Evolutionary conservation across 2,329 filamentous ascomycete genomes (phyloP).

Genomic region (Cylindrodendrum hubeiense): DNA sequence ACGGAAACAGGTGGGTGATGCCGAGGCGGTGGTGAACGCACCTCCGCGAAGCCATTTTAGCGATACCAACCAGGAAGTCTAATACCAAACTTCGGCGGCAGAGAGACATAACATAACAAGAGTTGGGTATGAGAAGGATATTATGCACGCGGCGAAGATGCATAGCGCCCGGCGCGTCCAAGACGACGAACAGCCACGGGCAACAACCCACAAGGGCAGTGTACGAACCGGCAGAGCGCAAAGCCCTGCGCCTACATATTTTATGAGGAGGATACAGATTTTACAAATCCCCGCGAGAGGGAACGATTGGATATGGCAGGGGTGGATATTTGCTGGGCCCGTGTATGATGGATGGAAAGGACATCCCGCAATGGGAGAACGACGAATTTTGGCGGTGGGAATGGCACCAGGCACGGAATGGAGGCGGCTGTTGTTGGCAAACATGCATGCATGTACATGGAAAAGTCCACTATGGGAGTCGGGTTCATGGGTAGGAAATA

Average conservation of each 20-base stretch:
- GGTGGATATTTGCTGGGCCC: conserved; percentile 10
- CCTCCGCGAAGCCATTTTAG: conserved; percentile 51
- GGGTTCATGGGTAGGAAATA: conserved; percentile 45
- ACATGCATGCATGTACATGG: conserved; percentile 43
- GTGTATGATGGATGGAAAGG: conserved; percentile 37
- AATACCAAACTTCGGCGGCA: conserved; percentile 34
- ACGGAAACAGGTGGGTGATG: conserved; percentile 91
- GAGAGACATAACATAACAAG: not conserved
- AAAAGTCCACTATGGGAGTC: conserved; percentile 41
- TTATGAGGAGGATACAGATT: conserved; percentile 4
- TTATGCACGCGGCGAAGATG: conserved; percentile 7
- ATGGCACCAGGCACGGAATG: conserved; percentile 21
- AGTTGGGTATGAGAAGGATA: not conserved
- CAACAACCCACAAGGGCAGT: conserved; percentile 4
- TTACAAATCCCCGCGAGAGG: not conserved
- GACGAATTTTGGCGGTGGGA: conserved; percentile 10
- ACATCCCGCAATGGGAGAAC: conserved; percentile 4
- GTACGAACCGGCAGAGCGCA: conserved; percentile 12
- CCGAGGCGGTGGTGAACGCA: conserved; percentile 78
- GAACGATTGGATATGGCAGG: not conserved
- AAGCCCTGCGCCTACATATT: not conserved
- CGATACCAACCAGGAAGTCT: conserved; percentile 46
- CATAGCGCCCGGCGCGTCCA: conserved; percentile 16
- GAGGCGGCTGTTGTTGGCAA: conserved; percentile 34
- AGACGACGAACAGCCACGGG: not conserved